These are phyloP conservation scores for Boletus mariae DNA, from an alignment of 1,284 basidiomycete genomes.

Conservation along the genomic window DNA sequence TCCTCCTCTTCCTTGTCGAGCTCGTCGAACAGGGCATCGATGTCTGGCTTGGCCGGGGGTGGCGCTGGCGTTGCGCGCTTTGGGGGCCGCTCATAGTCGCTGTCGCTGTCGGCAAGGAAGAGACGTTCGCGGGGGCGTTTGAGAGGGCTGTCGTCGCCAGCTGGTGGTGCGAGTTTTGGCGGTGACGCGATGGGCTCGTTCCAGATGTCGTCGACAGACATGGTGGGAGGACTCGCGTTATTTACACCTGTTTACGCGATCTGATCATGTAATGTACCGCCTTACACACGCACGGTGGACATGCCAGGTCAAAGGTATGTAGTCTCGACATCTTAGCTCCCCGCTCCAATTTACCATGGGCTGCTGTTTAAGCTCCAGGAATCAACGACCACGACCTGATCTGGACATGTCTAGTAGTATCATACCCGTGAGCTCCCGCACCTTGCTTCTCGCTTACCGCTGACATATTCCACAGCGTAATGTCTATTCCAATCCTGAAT, in stretches of 20 bases:
- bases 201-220: slow-evolving; percentile 45
- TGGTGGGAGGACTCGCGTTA: slow-evolving; percentile 24
- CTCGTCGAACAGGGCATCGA: slow-evolving; percentile 63
- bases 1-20: slow-evolving; percentile 45
- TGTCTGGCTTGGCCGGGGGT: slow-evolving; percentile 35
- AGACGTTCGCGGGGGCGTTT: slow-evolving; percentile 41
- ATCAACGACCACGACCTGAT: too few relatives aligned
- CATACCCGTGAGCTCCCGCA: too few relatives aligned
- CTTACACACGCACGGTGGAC: too few relatives aligned
- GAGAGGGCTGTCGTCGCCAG: slow-evolving; percentile 14
- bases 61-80: slow-evolving; percentile 19
- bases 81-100: slow-evolving; percentile 27
- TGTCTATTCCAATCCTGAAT: too few relatives aligned
- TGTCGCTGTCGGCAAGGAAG: slow-evolving; percentile 53
- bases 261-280: too few relatives aligned
- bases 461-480: too few relatives aligned
- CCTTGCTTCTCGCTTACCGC: too few relatives aligned
- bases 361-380: too few relatives aligned
- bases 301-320: too few relatives aligned
- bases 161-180: neutral
- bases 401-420: too few relatives aligned
- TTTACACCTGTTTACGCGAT: slow-evolving; percentile 24
- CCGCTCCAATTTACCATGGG: too few relatives aligned
- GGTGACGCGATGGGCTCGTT: slow-evolving; percentile 36
- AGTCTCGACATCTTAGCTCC: too few relatives aligned